Percentiles rank a stretch among this genome's conserved stretches.
Evolutionary conservation across 2,329 filamentous ascomycete species (phyloP).

Genomic region (Ophiostoma ulmi): DNA sequence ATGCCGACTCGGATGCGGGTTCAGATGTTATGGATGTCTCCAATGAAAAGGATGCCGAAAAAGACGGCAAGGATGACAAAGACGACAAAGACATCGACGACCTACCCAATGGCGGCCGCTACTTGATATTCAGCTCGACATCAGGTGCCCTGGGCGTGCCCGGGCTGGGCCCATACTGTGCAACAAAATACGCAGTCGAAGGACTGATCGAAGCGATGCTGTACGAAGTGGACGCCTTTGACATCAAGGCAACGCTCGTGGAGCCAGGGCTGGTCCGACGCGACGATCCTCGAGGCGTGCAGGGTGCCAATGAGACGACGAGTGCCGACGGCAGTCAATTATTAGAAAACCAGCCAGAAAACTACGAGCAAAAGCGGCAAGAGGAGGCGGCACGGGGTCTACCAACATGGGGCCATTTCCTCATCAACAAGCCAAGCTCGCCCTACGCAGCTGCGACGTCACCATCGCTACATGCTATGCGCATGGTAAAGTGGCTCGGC

Average conservation of each 20-base stretch:
- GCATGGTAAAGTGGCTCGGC: constrained; percentile 91
- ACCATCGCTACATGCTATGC: constrained; percentile 79
- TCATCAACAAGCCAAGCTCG: constrained; percentile 78
- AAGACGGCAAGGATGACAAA: background rate
- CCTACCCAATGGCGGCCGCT: constrained; percentile 58
- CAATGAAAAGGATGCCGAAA: too few species aligned
- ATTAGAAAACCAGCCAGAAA: background rate
- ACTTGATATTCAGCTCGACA: constrained; percentile 91
- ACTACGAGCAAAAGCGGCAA: constrained; percentile 30
- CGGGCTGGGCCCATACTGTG: constrained; percentile 88
- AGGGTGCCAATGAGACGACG: background rate
- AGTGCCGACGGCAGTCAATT: background rate
- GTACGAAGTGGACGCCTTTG: constrained; percentile 87
- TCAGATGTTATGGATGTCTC: too few species aligned
- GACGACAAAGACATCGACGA: constrained; percentile 2
- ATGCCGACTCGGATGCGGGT: background rate
- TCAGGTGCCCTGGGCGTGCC: constrained; percentile 90
- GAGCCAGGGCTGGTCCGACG: constrained; percentile 83
- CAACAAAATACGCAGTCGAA: constrained; percentile 95
- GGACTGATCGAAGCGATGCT: constrained; percentile 94
- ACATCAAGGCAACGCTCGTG: constrained; percentile 88
- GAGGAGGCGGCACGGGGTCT: constrained; percentile 50
- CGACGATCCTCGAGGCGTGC: constrained; percentile 54
- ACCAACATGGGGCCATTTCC: constrained; percentile 85
- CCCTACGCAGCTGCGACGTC: constrained; percentile 72